A percentile compares a stretch with the other conserved stretches of the same genome.
Evolutionary conservation across 768 basidiomycete genomes (phyloP).

Genomic region (Termitomyces sp.): DNA sequence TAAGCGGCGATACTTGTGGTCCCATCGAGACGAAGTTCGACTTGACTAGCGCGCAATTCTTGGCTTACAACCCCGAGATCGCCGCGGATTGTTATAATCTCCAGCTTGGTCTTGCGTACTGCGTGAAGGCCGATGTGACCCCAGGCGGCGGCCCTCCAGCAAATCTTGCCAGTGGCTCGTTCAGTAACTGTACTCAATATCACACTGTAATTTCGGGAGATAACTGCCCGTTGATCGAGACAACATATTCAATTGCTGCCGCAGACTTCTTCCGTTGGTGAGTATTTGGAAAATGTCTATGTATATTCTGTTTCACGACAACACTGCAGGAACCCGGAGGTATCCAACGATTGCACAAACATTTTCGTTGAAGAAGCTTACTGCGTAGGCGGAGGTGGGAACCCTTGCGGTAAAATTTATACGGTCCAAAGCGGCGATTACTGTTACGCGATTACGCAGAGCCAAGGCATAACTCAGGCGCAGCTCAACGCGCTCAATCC

Average conservation of each 20-base stretch:
- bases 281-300: neutral
- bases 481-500: neutral
- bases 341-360: neutral
- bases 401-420: slow-evolving; percentile 3
- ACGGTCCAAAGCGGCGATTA: neutral
- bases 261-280: neutral
- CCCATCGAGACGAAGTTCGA: neutral
- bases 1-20: neutral
- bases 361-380: neutral
- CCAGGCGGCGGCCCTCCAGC: neutral
- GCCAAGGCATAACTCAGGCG: slow-evolving; percentile 3
- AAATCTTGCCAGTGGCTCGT: neutral
- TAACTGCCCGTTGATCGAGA: neutral
- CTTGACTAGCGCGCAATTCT: too few species aligned
- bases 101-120: neutral
- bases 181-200: neutral
- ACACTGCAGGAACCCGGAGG: neutral
- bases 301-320: neutral
- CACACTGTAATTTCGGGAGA: neutral
- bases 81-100: neutral
- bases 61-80: neutral
- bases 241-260: neutral
- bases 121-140: neutral
- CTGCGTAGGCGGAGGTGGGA: slow-evolving; percentile 1
- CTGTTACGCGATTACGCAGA: neutral